Evolutionary conservation across 2,329 filamentous ascomycete genomes (phyloP), one percentile per base, ranked within the genome.

Genomic region (Cladorrhinum sp.): DNA sequence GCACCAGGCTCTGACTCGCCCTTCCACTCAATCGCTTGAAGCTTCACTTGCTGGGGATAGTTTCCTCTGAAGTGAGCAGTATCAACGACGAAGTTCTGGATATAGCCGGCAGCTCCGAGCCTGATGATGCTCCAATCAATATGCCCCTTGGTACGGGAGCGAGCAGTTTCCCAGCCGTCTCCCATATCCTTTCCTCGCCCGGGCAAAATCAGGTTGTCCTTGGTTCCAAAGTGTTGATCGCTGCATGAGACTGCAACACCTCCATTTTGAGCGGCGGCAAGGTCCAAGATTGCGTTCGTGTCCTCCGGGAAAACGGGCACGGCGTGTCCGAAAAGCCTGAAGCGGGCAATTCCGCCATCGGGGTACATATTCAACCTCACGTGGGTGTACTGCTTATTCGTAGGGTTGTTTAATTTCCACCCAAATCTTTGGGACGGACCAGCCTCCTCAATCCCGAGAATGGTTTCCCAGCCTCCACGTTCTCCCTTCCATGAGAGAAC

Each of bases 41-140:
- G 78, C 70, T 86, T 85, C 22, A 91, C 85, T 69, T 88, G 86
- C 73, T 92, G 88, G 4, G 91, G 91, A 69, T 89, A 95, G 76
- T 96, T 96, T 13, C 91, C 91, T 56, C 91, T 77, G 74, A 93
- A 96, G 74, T 91, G 90, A 48, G 90, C 90, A 7, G 91, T 95
- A 72, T 96, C 91, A 25, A 93, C 83, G 16, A 93, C 76, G 58
- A 93, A 77, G 66, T 81, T 85, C 69, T 87, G 83, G 63, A 90
- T 82, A 61, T 79, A 79, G 7, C 85, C 88, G 3, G 84, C 80
- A 0, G 85, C 83, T 23, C 90, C 91, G 20, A 95, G 82, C 52
- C 85, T 83, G 65, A 95, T 84, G 66, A 93, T 85, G n/a, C 86
- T 81, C 90, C 91, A 95, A 74, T 95, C 91, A 20, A 90, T 77